Conservation (phyloP, 768 basidiomycete genomes). For the Russula compacta region DNA sequence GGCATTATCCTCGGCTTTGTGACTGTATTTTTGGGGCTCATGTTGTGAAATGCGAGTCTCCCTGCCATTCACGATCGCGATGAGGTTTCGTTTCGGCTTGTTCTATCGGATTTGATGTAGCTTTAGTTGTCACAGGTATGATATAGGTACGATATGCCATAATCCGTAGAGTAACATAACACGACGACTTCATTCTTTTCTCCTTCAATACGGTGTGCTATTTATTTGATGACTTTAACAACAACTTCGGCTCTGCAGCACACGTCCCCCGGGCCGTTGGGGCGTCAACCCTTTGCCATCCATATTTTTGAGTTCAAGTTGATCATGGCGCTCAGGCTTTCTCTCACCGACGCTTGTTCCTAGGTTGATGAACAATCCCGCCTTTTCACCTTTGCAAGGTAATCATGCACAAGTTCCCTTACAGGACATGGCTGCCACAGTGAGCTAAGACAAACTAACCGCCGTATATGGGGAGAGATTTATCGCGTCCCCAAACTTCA, state of each 20-base stretch:
- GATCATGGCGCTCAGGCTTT: not conserved
- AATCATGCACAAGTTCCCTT: not conserved
- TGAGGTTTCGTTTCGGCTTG: conserved; percentile 9
- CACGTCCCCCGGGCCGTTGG: not conserved
- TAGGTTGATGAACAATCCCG: conserved; percentile 2
- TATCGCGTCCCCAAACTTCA: not conserved
- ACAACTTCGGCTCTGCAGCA: too few relatives aligned
- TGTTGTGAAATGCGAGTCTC: not conserved
- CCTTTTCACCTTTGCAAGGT: not conserved
- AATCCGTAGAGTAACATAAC: not conserved
- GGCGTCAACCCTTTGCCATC: not conserved
- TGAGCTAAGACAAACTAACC: not conserved
- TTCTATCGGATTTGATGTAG: conserved; percentile 1
- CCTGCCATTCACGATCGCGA: not conserved
- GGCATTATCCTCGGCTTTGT: not conserved
- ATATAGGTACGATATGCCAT: not conserved
- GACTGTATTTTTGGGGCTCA: conserved; percentile 8
- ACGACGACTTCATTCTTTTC: not conserved
- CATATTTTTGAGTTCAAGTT: not conserved
- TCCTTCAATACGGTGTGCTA: not conserved
- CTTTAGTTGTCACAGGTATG: not conserved
- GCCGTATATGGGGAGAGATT: not conserved
- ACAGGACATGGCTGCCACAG: not conserved
- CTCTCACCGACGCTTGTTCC: not conserved
- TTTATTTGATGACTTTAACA: not conserved